A percentile compares a stretch with the other conserved stretches of the same genome.
These are phyloP conservation scores for Chlamydomonas sphaeroides DNA, from an alignment of 139 green algal species.

Conservation along the genomic window DNA sequence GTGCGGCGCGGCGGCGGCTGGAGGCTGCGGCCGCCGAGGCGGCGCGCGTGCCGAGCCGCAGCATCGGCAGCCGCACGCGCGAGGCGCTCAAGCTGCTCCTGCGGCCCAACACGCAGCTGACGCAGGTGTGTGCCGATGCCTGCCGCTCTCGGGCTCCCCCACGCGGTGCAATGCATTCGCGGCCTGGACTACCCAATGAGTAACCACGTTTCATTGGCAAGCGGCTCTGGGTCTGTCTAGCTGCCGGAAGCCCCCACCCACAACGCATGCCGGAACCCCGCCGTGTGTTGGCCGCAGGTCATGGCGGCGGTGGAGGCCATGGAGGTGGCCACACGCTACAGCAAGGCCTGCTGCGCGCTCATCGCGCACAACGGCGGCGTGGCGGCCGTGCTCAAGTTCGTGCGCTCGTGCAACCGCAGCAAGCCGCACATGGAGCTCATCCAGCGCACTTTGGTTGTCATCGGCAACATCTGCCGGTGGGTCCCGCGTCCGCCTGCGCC, in stretches of 20 bases:
- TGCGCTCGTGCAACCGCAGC: constrained; percentile 68
- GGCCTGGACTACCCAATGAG: too few relatives aligned
- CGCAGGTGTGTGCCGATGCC: constrained; percentile 60
- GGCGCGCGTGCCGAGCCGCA: constrained; percentile 43
- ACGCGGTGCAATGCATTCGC: too few relatives aligned
- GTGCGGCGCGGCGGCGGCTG: constrained; percentile 55
- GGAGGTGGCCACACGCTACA: constrained; percentile 61
- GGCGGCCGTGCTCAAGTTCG: constrained; percentile 61
- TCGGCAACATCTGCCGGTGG: constrained; percentile 68
- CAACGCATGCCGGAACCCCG: too few relatives aligned
- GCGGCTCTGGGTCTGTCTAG: too few relatives aligned
- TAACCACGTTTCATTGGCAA: too few relatives aligned
- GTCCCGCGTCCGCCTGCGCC: too few relatives aligned
- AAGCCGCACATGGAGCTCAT: constrained; percentile 71
- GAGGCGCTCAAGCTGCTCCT: constrained; percentile 70
- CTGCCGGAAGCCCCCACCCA: too few relatives aligned
- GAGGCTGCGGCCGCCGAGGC: constrained; percentile 30
- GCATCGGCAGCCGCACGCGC: constrained; percentile 61
- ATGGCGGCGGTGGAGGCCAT: constrained; percentile 50
- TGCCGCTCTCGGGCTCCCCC: too few relatives aligned
- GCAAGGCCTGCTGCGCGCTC: constrained; percentile 67
- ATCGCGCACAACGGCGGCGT: constrained; percentile 56
- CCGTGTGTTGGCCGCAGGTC: too few relatives aligned
- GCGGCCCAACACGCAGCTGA: constrained; percentile 50
- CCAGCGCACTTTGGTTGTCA: constrained; percentile 50